Conservation (phyloP, 495 filamentous ascomycete species). For the Tuber aestivum region DNA sequence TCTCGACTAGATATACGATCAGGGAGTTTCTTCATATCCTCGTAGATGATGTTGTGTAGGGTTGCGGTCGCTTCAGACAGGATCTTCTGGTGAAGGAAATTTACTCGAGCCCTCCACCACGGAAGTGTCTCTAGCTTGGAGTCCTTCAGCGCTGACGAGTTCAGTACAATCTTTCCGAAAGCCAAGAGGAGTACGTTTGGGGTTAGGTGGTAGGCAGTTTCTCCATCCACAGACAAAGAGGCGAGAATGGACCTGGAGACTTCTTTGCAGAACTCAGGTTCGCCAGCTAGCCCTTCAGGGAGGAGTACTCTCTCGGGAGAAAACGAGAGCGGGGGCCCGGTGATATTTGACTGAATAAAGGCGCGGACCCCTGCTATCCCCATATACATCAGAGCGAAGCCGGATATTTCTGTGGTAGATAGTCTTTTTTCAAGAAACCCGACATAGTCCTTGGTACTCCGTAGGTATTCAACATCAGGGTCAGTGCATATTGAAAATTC, state of each 20-base stretch:
- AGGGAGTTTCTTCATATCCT: conserved; percentile 43
- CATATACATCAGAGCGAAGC: conserved; percentile 42
- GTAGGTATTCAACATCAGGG: conserved; percentile 16
- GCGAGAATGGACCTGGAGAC: conserved; percentile 43
- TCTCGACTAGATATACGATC: neutral
- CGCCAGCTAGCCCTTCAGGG: conserved; percentile 43
- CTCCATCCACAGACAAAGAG: conserved; percentile 73
- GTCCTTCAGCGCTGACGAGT: conserved; percentile 40
- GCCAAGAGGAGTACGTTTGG: conserved; percentile 75
- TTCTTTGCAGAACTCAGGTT: conserved; percentile 38
- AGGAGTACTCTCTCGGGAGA: conserved; percentile 53
- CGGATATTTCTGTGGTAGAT: neutral
- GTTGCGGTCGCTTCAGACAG: conserved; percentile 69
- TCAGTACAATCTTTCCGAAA: conserved; percentile 65
- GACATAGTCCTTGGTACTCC: conserved; percentile 21
- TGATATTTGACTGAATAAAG: conserved; percentile 90
- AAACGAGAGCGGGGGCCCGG: conserved; percentile 70
- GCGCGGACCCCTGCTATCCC: conserved; percentile 67
- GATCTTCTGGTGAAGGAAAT: conserved; percentile 83
- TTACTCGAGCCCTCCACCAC: conserved; percentile 60
- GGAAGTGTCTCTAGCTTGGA: conserved; percentile 33
- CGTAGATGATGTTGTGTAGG: conserved; percentile 50
- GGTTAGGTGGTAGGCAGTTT: conserved; percentile 75
- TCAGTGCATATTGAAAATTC: conserved; percentile 10
- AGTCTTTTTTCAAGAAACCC: conserved; percentile 20